These are phyloP conservation scores for Cytospora mali DNA, from an alignment of 2,329 filamentous ascomycete genomes.

Conservation along the genomic window DNA sequence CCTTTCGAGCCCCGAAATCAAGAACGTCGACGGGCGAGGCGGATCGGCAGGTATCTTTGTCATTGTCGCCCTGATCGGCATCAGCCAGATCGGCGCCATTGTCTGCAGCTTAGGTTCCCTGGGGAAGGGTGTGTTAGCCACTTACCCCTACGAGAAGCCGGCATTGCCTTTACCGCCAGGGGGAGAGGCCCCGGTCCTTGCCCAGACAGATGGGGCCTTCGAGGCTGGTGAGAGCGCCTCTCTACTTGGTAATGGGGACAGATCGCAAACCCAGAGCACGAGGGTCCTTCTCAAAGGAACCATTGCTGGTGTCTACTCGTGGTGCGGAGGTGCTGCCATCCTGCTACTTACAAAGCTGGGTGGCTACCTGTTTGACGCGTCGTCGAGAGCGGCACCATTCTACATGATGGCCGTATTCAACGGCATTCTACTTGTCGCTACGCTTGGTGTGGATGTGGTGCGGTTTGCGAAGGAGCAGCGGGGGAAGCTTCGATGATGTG, in stretches of 20 bases:
- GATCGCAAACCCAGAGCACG: constrained; percentile 38
- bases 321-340: constrained; percentile 88
- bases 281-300: constrained; percentile 78
- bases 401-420: constrained; percentile 95
- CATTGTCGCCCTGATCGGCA: constrained; percentile 77
- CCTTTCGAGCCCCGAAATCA: constrained; percentile 76
- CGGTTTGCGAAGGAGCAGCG: constrained; percentile 20
- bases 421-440: constrained; percentile 64
- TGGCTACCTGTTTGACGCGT: constrained; percentile 79
- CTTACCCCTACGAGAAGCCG: constrained; percentile 38
- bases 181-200: constrained; percentile 18
- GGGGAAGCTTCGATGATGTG: constrained; percentile 5
- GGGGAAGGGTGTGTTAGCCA: constrained; percentile 73
- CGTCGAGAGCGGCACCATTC: constrained; percentile 79
- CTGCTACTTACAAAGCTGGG: constrained; percentile 89
- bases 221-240: constrained; percentile 39
- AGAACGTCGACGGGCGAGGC: constrained; percentile 63
- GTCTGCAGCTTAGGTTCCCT: constrained; percentile 92
- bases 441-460: constrained; percentile 53
- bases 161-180: constrained; percentile 33
- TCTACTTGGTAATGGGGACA: constrained; percentile 37
- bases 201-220: constrained; percentile 22
- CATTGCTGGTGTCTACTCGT: constrained; percentile 91
- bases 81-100: constrained; percentile 95
- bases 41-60: constrained; percentile 72